A percentile compares a stretch with the other conserved stretches of the same genome.
Evolutionary conservation across 306 rosid species (phyloP).

Genomic region (Luffa aegyptiaca): DNA sequence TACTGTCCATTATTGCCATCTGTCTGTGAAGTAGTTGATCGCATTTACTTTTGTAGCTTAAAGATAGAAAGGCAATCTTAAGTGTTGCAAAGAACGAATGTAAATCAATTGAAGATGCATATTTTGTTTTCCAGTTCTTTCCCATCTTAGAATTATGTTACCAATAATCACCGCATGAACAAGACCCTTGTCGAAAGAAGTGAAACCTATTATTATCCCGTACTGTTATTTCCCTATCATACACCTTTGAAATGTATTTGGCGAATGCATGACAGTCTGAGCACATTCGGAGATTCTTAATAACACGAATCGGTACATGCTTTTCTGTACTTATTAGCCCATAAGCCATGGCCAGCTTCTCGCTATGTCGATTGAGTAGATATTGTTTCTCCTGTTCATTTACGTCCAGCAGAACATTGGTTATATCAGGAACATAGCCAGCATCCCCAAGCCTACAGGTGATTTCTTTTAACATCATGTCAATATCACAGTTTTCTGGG

Average conservation of each 20-base stretch:
- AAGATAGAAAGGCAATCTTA: background rate
- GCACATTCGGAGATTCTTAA: conserved; percentile 71
- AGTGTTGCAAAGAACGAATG: background rate
- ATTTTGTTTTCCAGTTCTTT: background rate
- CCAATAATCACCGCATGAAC: conserved; percentile 75
- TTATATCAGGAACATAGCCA: conserved; percentile 67
- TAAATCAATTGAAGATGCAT: background rate
- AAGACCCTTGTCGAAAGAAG: conserved; percentile 45
- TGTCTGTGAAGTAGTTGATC: background rate
- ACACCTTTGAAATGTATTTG: conserved; percentile 46
- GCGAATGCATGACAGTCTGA: conserved; percentile 70
- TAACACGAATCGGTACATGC: conserved; percentile 45
- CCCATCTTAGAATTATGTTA: conserved; percentile 14
- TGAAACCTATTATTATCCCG: conserved; percentile 67
- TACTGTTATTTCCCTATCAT: conserved; percentile 45
- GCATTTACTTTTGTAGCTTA: background rate
- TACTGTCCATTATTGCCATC: background rate
- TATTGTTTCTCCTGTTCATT: conserved; percentile 51
- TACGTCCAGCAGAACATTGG: conserved; percentile 61
- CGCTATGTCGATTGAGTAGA: conserved; percentile 60
- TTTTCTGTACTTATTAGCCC: conserved; percentile 45
- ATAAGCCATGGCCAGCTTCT: conserved; percentile 69
- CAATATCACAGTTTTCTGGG: conserved; percentile 27
- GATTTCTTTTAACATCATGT: conserved; percentile 50
- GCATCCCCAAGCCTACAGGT: conserved; percentile 35